These are phyloP conservation scores for Yamadazyma triangularis DNA, from an alignment of 1,139 yeast genomes.

Conservation along the genomic window DNA sequence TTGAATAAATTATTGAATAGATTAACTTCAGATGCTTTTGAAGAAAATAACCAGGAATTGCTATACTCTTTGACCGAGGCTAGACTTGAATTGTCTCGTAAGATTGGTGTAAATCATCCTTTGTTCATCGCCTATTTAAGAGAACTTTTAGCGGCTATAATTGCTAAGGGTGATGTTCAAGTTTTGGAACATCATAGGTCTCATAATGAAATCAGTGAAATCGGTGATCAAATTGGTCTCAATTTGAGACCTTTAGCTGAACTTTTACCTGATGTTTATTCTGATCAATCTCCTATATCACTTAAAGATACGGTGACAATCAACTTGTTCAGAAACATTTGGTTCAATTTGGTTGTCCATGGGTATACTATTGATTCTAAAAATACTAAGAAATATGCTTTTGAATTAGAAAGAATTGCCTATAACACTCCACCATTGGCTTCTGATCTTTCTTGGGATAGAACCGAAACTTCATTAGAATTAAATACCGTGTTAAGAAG, in stretches of 20 bases:
- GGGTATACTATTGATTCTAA: constrained; percentile 70
- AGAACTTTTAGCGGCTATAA: constrained; percentile 63
- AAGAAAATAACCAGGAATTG: constrained; percentile 27
- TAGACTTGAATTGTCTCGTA: constrained; percentile 49
- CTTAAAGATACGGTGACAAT: constrained; percentile 44
- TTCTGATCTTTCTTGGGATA: constrained; percentile 77
- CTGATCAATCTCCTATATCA: constrained; percentile 30
- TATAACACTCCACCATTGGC: constrained; percentile 90
- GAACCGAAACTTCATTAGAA: constrained; percentile 88
- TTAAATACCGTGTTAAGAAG: constrained; percentile 87
- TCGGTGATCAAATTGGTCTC: constrained; percentile 70
- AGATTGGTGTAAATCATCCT: constrained; percentile 34
- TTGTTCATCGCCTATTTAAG: constrained; percentile 56
- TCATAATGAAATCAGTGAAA: constrained; percentile 69
- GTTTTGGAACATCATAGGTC: constrained; percentile 78
- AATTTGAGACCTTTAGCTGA: constrained; percentile 72
- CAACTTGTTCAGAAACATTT: constrained; percentile 73
- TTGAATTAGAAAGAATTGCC: constrained; percentile 67
- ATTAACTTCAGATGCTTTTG: constrained; percentile 29
- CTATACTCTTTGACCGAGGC: constrained; percentile 41
- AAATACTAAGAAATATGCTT: constrained; percentile 42
- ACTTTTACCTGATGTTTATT: constrained; percentile 57
- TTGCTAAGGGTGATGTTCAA: constrained; percentile 79
- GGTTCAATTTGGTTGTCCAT: constrained; percentile 94
- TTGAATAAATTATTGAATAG: constrained; percentile 47